Evolutionary conservation across 495 filamentous ascomycete genomes (phyloP), one percentile per base, ranked within the genome.

Genomic region (Baudoinia panamericana): DNA sequence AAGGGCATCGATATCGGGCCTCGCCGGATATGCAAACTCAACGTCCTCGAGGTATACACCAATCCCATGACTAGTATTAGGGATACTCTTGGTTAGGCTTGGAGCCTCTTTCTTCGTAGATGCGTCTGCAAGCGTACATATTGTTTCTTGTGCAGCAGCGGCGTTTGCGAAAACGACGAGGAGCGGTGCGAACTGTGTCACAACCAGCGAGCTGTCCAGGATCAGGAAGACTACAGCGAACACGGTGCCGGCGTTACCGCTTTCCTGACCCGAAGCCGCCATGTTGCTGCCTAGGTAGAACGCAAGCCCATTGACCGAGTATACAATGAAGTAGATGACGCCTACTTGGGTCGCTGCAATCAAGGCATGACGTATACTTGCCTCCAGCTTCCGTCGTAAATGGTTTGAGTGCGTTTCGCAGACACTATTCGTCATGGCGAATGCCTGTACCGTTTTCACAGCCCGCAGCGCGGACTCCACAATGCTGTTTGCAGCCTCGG

Each of bases 381-480:
- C 32, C 5, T 22, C 11, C 1, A 61, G 44, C 2, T 59, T 59
- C 4, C 30, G 23, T 2, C 30, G 20, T 22, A 66, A 52, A 20
- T 49, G 55, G 5, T 30, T 57, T 9, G 45, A 24, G 33, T 72
- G 67, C n/a, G 61, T 60, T 10, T 50, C 41, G 5, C 57, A 52
- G 6, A 74, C 49, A 2, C 44, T 29, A 1, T 54, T 52, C 20
- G 65, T 57, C 0, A 67, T 70, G 37, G 63, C 63, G 32, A 73
- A 69, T 1, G 73, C 68, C 30, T 73, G 63, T 0, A 77, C 70
- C 1, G 67, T 65, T 12, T 64, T 63, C 23, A 75, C 63, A 1
- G 63, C 61, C 12, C 55, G 56, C 22, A 77, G 61, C 1, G 64
- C 64, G 17, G 65, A 69, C 25, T 69, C 62, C 1, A 71, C 71